Percentiles rank a stretch among this genome's conserved stretches.
These are phyloP conservation scores for Dactylellina leptospora DNA, from an alignment of 2,329 filamentous ascomycete genomes.

Conservation along the genomic window DNA sequence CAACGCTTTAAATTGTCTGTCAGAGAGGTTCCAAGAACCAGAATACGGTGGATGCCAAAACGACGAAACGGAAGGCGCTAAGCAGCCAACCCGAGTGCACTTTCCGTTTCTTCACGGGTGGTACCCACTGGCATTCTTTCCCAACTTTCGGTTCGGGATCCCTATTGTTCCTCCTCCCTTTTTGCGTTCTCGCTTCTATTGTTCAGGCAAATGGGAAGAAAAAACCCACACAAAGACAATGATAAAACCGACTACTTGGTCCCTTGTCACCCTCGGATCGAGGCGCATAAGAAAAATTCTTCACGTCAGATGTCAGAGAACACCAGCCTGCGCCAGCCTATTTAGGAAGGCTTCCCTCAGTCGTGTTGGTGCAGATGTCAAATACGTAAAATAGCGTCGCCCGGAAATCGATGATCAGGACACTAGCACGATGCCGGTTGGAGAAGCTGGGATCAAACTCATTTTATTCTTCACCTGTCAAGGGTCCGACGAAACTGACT, in stretches of 20 bases:
- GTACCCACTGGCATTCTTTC: constrained; percentile 25
- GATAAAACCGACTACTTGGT: constrained; percentile 29
- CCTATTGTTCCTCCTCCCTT: constrained; percentile 26
- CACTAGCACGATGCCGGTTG: constrained; percentile 21
- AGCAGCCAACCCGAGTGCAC: constrained; percentile 13
- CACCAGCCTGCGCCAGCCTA: constrained; percentile 15
- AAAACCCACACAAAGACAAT: constrained; percentile 30
- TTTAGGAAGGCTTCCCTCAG: constrained; percentile 31
- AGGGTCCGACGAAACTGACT: not conserved
- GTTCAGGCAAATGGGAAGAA: constrained; percentile 17
- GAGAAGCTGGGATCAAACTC: constrained; percentile 17
- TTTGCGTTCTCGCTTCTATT: constrained; percentile 39
- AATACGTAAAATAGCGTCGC: constrained; percentile 14
- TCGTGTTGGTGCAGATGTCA: not conserved
- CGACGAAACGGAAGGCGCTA: constrained; percentile 35
- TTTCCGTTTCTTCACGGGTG: constrained; percentile 40
- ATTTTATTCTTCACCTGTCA: not conserved
- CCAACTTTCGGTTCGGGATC: constrained; percentile 39
- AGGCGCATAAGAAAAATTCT: constrained; percentile 29
- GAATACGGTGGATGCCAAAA: constrained; percentile 24
- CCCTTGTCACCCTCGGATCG: constrained; percentile 49
- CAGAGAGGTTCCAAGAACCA: constrained; percentile 36
- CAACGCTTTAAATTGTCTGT: constrained; percentile 15
- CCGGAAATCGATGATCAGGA: constrained; percentile 12
- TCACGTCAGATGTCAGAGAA: constrained; percentile 42